These are phyloP conservation scores for Chalaropsis thielavioides DNA, from an alignment of 2,329 filamentous ascomycete genomes.

Conservation along the genomic window DNA sequence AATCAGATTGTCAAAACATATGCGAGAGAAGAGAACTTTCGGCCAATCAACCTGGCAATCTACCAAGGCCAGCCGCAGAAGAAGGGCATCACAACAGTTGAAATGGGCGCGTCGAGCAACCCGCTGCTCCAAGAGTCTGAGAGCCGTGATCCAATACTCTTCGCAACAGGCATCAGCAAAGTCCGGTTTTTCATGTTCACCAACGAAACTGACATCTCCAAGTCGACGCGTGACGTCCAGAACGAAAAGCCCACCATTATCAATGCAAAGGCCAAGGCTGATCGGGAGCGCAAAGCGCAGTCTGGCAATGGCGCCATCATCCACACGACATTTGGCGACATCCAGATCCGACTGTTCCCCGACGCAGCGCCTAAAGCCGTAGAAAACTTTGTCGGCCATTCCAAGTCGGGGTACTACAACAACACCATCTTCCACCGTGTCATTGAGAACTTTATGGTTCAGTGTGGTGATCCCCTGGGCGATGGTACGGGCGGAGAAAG, in stretches of 20 bases:
- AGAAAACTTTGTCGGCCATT: constrained; percentile 92
- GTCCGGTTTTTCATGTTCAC: constrained; percentile 97
- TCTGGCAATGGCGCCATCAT: constrained; percentile 68
- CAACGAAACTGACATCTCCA: constrained; percentile 70
- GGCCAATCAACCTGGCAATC: constrained; percentile 66
- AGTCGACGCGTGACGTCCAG: constrained; percentile 75
- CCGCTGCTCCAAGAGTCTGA: constrained; percentile 87
- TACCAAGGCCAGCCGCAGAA: constrained; percentile 95
- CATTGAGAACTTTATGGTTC: constrained; percentile 98
- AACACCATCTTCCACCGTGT: constrained; percentile 94
- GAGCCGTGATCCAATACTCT: constrained; percentile 74
- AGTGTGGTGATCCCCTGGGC: constrained; percentile 68
- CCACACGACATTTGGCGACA: constrained; percentile 89
- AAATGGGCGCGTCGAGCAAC: constrained; percentile 92
- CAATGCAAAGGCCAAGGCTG: constrained; percentile 30
- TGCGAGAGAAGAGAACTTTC: constrained; percentile 76
- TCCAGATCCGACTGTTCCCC: constrained; percentile 83
- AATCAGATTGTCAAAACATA: constrained; percentile 86
- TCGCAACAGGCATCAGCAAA: constrained; percentile 72
- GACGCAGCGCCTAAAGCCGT: constrained; percentile 87
- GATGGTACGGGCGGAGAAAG: constrained; percentile 83
- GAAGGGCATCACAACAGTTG: constrained; percentile 83
- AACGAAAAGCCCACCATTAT: constrained; percentile 70
- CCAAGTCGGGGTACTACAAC: constrained; percentile 87
- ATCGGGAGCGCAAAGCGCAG: constrained; percentile 48